These are phyloP conservation scores for Lactifluus piperatus DNA, from an alignment of 768 basidiomycete genomes.

Conservation along the genomic window DNA sequence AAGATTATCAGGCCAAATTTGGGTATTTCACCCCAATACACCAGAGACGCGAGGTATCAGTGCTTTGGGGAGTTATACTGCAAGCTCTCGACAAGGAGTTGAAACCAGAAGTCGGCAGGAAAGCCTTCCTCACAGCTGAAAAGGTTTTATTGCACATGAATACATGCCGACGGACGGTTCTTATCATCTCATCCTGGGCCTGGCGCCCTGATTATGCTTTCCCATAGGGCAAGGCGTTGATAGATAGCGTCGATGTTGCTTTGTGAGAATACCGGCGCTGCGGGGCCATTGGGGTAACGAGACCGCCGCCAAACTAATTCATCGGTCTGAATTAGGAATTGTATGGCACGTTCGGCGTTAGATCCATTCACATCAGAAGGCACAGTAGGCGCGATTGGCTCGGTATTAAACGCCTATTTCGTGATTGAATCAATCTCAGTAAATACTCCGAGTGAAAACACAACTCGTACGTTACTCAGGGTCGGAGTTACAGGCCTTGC, in stretches of 20 bases:
- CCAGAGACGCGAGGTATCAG: not conserved
- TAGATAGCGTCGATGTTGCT: conserved; percentile 15
- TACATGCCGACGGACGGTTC: not conserved
- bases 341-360: conserved; percentile 14
- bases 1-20: not conserved
- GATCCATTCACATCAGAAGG: not conserved
- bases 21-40: not conserved
- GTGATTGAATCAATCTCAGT: not conserved
- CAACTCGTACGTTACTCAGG: conserved; percentile 2
- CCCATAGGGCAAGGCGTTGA: conserved; percentile 18
- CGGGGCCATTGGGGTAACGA: conserved; percentile 7
- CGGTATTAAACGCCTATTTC: conserved; percentile 3
- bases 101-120: not conserved
- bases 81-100: not conserved
- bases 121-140: not conserved
- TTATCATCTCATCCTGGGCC: not conserved
- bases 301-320: conserved; percentile 21
- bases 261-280: conserved; percentile 15
- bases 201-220: conserved; percentile 19
- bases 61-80: not conserved
- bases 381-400: not conserved
- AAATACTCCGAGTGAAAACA: not conserved
- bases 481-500: not conserved
- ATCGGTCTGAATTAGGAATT: conserved; percentile 15
- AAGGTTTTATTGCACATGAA: not conserved